Percentiles rank a stretch among this genome's conserved stretches.
These are phyloP conservation scores for Evernia prunastri DNA, from an alignment of 495 filamentous ascomycete species.

Conservation along the genomic window DNA sequence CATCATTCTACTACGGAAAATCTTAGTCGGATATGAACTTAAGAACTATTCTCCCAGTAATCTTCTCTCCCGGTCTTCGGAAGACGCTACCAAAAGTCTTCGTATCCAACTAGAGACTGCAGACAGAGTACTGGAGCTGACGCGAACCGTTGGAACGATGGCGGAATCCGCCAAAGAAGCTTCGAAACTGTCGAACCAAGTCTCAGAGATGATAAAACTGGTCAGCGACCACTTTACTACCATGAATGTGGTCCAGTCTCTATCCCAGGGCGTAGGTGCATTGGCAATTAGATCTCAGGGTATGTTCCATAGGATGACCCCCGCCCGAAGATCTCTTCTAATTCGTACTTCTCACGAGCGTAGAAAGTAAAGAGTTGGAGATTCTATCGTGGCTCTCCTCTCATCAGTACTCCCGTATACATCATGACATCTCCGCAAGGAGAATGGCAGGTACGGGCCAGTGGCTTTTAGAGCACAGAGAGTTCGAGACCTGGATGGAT, in stretches of 20 bases:
- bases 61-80: neutral
- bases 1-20: too few relatives aligned
- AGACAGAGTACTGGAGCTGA: conserved; percentile 6
- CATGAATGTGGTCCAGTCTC: neutral
- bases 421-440: conserved; percentile 6
- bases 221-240: neutral
- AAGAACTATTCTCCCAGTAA: neutral
- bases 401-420: neutral
- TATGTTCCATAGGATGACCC: conserved; percentile 1
- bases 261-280: neutral
- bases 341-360: neutral
- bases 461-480: conserved; percentile 11
- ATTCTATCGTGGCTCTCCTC: conserved; percentile 18
- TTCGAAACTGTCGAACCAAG: conserved; percentile 2
- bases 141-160: conserved; percentile 3
- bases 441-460: conserved; percentile 9
- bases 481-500: neutral
- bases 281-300: conserved; percentile 5
- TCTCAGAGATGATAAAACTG: neutral
- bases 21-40: too few relatives aligned
- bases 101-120: conserved; percentile 12
- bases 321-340: neutral
- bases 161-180: conserved; percentile 8
- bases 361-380: conserved; percentile 5
- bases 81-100: conserved; percentile 4